These are phyloP conservation scores for Xylaria sp. DNA, from an alignment of 2,329 filamentous ascomycete species.

Conservation along the genomic window DNA sequence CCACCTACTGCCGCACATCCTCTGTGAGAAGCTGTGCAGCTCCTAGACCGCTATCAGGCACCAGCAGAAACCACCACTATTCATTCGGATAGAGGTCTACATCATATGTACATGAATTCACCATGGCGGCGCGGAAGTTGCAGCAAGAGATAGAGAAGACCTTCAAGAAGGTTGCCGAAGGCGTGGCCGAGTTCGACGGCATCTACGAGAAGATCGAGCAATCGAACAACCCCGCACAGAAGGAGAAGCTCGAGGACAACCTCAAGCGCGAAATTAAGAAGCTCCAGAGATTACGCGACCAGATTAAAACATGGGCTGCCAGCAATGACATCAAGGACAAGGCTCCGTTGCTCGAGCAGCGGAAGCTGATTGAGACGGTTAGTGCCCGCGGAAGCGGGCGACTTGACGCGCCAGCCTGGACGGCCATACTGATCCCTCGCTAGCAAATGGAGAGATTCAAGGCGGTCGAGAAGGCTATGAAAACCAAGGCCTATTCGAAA, in stretches of 20 bases:
- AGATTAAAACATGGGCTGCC: conserved; percentile 99
- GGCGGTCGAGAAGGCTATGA: conserved; percentile 99
- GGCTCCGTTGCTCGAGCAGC: conserved; percentile 89
- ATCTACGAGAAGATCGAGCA: conserved; percentile 99
- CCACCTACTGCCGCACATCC: background rate
- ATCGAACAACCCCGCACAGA: conserved; percentile 91
- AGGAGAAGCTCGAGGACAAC: conserved; percentile 97
- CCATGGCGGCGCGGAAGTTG: conserved; percentile 94
- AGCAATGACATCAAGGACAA: conserved; percentile 99
- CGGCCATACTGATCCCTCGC: conserved; percentile 42
- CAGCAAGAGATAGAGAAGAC: conserved; percentile 99
- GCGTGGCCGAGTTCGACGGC: conserved; percentile 88
- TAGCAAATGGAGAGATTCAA: conserved; percentile 99
- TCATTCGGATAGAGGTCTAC: conserved; percentile 17
- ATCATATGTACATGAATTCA: conserved; percentile 48
- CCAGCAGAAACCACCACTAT: background rate
- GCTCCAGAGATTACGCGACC: conserved; percentile 93
- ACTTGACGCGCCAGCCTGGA: conserved; percentile 25
- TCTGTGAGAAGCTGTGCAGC: background rate
- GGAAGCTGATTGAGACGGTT: conserved; percentile 97
- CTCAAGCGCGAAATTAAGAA: conserved; percentile 99
- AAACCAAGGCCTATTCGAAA: conserved; percentile 99
- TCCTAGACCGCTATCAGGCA: background rate
- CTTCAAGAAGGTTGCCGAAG: conserved; percentile 98
- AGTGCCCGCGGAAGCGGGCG: conserved; percentile 48